These are phyloP conservation scores for Colletotrichum lindemuthianum DNA, from an alignment of 2,329 filamentous ascomycete genomes.

Conservation along the genomic window DNA sequence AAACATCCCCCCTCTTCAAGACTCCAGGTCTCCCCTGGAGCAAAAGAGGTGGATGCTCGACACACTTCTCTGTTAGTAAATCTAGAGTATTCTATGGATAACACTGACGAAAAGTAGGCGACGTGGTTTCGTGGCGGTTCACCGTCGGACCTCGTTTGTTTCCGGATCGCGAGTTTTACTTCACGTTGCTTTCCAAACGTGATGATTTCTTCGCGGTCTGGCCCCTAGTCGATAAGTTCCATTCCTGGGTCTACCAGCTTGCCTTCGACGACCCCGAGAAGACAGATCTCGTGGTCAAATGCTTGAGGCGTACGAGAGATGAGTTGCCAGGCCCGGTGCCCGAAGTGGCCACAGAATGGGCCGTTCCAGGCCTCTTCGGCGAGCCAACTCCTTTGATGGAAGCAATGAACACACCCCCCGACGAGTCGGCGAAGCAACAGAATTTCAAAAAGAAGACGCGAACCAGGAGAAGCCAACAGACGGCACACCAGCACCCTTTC, in stretches of 20 bases:
- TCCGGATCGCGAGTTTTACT: constrained; percentile 6
- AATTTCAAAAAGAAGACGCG: background rate
- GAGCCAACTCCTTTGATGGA: too few species aligned
- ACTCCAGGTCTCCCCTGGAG: too few species aligned
- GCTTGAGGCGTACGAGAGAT: background rate
- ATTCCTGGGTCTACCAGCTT: constrained; percentile 3
- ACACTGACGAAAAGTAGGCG: too few species aligned
- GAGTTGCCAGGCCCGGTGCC: too few species aligned
- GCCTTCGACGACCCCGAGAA: background rate
- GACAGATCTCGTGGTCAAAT: background rate
- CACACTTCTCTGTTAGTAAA: too few species aligned
- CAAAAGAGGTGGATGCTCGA: too few species aligned
- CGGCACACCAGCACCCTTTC: background rate
- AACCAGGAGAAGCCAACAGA: background rate
- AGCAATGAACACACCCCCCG: background rate
- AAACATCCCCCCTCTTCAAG: too few species aligned
- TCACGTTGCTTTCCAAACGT: background rate
- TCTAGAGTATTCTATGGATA: too few species aligned
- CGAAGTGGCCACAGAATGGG: too few species aligned
- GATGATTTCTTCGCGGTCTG: background rate
- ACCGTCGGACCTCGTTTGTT: background rate
- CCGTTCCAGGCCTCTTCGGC: too few species aligned
- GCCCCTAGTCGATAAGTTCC: background rate
- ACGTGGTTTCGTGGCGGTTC: background rate
- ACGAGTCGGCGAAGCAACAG: background rate